Conservation (phyloP, 805 yeast species). For the Candida coquimbonensis region DNA sequence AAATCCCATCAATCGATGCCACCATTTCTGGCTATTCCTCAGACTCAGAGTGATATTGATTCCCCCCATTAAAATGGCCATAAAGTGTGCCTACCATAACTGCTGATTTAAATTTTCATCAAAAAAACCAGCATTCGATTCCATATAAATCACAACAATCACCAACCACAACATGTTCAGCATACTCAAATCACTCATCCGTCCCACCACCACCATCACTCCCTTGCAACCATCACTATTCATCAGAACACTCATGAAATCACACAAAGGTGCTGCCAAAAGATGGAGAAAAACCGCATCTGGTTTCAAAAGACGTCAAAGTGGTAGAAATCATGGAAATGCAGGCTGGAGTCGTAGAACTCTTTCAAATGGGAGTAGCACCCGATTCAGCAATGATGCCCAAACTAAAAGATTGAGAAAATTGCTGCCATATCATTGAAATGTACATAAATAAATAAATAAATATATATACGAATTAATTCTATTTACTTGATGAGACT, state of each 20-base stretch:
- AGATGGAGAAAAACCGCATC: constrained; percentile 74
- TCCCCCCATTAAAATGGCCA: too few relatives aligned
- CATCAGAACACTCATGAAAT: constrained; percentile 45
- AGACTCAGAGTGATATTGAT: too few relatives aligned
- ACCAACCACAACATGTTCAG: constrained; percentile 4
- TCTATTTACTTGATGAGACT: background rate
- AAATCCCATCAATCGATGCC: too few relatives aligned
- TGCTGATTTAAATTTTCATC: background rate
- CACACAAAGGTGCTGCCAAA: constrained; percentile 83
- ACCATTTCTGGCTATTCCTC: too few relatives aligned
- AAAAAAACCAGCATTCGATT: too few relatives aligned
- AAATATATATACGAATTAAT: background rate
- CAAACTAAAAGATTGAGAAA: constrained; percentile 56
- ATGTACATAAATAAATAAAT: too few relatives aligned
- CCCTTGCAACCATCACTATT: constrained; percentile 10
- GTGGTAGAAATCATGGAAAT: constrained; percentile 91
- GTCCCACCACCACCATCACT: constrained; percentile 1
- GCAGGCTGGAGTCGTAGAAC: constrained; percentile 73
- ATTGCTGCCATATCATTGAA: constrained; percentile 33
- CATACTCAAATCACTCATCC: constrained; percentile 6
- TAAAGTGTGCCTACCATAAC: too few relatives aligned
- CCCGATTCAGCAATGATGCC: constrained; percentile 43
- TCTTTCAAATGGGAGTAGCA: constrained; percentile 53
- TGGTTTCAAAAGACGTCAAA: constrained; percentile 61
- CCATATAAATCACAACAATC: background rate